These are phyloP conservation scores for Coleophoma crateriformis DNA, from an alignment of 2,329 filamentous ascomycete species.

Conservation along the genomic window DNA sequence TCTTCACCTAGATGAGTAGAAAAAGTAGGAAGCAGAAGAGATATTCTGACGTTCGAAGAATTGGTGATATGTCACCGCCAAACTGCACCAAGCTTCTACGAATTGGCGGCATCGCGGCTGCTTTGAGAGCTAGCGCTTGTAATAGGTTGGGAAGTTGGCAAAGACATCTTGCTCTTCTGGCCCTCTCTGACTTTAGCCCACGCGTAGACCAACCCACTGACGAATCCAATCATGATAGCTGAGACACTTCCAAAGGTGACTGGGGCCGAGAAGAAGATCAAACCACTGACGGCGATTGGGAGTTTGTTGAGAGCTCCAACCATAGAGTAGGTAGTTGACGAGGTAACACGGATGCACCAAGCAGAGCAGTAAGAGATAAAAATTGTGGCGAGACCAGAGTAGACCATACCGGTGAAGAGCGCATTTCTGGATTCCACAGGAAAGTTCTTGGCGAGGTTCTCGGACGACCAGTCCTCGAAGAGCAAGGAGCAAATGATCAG, in stretches of 20 bases:
- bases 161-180: slow-evolving; percentile 55
- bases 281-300: slow-evolving; percentile 84
- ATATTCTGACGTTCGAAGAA: background rate
- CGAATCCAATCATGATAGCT: slow-evolving; percentile 84
- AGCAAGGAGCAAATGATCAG: slow-evolving; percentile 76
- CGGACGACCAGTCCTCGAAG: slow-evolving; percentile 85
- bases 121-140: slow-evolving; percentile 91
- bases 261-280: slow-evolving; percentile 92
- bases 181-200: slow-evolving; percentile 81
- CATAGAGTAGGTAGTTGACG: slow-evolving; percentile 98
- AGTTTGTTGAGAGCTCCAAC: slow-evolving; percentile 97
- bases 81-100: slow-evolving; percentile 9
- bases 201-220: slow-evolving; percentile 88
- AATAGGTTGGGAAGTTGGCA: slow-evolving; percentile 62
- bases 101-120: slow-evolving; percentile 72
- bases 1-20: background rate
- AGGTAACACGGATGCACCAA: slow-evolving; percentile 97
- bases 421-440: slow-evolving; percentile 72
- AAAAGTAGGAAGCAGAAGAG: background rate
- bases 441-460: slow-evolving; percentile 84
- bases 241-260: slow-evolving; percentile 89
- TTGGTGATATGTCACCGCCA: background rate
- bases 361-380: slow-evolving; percentile 99
- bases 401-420: slow-evolving; percentile 82
- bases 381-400: slow-evolving; percentile 87